Percentiles rank a stretch among this genome's conserved stretches.
Evolutionary conservation across 2,329 filamentous ascomycete species (phyloP).

Genomic region (Podosphaera fusca): DNA sequence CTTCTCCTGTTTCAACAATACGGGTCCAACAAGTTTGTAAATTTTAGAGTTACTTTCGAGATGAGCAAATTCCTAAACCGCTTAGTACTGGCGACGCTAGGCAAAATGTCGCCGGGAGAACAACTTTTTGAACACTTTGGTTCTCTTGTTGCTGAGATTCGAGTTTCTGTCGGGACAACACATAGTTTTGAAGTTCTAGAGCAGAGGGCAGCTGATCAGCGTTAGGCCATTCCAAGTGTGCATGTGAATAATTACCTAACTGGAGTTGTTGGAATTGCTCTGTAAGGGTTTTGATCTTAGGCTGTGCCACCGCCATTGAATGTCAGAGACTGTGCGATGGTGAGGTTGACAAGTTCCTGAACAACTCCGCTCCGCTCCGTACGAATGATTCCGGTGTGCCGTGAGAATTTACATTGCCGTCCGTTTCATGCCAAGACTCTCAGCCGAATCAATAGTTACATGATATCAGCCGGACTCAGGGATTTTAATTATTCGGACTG

Average conservation of each 20-base stretch:
- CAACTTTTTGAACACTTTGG: conserved; percentile 57
- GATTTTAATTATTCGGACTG: background rate
- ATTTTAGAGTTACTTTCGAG: conserved; percentile 68
- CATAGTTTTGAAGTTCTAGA: conserved; percentile 53
- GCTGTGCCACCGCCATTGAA: conserved; percentile 51
- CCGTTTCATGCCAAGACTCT: background rate
- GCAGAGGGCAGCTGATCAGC: background rate
- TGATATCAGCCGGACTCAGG: background rate
- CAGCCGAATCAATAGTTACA: background rate
- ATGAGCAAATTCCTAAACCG: conserved; percentile 50
- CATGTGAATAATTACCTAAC: conserved; percentile 31
- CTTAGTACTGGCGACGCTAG: conserved; percentile 4
- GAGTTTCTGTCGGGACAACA: conserved; percentile 69
- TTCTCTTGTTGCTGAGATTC: conserved; percentile 93
- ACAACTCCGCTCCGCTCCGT: too few species aligned
- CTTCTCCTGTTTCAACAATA: conserved; percentile 85
- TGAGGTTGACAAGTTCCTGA: background rate
- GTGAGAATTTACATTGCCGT: background rate
- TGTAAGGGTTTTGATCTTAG: conserved; percentile 56
- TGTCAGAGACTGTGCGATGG: background rate
- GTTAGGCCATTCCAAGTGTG: background rate
- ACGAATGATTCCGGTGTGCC: background rate
- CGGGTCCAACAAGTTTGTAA: conserved; percentile 86
- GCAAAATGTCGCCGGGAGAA: background rate
- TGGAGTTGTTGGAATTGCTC: conserved; percentile 78